Conservation (phyloP, 345 rosid genomes). For the Corchorus capsularis region DNA sequence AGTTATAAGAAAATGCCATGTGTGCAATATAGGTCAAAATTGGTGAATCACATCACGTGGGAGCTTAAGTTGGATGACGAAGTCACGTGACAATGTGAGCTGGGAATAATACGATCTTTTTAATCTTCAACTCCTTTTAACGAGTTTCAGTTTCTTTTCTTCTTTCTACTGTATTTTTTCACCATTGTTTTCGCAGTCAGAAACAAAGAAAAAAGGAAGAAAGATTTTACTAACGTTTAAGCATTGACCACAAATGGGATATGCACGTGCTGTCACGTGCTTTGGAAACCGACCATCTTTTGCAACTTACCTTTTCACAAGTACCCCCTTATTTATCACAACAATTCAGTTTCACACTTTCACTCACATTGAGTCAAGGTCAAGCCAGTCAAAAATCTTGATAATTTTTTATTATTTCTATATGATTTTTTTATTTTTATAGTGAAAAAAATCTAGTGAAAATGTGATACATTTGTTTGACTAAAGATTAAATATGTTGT, state of each 20-base stretch:
- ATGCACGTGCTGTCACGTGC: constrained; percentile 45
- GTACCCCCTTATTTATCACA: background rate
- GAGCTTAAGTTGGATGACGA: background rate
- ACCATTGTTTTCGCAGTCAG: background rate
- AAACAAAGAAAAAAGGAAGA: background rate
- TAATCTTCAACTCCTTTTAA: background rate
- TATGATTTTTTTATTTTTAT: background rate
- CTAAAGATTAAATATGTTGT: background rate
- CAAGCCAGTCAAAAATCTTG: background rate
- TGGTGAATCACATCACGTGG: constrained; percentile 15
- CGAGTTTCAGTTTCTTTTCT: background rate
- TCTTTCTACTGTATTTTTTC: background rate
- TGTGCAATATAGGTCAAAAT: background rate
- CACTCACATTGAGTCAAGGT: background rate
- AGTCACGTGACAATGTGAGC: constrained; percentile 24
- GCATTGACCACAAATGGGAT: background rate
- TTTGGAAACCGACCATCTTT: constrained; percentile 18
- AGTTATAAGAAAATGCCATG: background rate
- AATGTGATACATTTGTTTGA: background rate
- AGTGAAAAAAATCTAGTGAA: background rate
- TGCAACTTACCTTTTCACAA: background rate
- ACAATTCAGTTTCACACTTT: background rate
- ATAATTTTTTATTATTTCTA: background rate
- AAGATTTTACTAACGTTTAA: background rate
- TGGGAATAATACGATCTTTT: background rate